phyloP scores from a whole-genome alignment of 345 rosid species.

The Acer yangbiense region DNA sequence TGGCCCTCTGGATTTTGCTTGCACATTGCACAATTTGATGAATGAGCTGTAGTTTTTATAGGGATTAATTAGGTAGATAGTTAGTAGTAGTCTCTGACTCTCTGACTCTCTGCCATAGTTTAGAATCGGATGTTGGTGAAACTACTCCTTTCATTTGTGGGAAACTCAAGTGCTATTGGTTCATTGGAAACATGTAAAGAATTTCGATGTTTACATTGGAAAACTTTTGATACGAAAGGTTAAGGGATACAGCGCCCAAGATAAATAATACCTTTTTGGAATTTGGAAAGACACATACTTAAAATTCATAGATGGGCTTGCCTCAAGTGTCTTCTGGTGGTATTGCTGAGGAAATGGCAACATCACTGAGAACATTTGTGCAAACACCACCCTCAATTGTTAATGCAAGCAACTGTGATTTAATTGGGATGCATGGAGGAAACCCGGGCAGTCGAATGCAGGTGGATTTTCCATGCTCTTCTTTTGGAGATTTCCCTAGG shows the following conservation, averaged over 20 bases:
- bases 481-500: slow-evolving; percentile 43
- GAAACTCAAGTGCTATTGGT: slow-evolving; percentile 14
- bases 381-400: slow-evolving; percentile 37
- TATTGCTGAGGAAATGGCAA: slow-evolving; percentile 39
- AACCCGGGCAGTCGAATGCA: slow-evolving; percentile 32
- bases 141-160: slow-evolving; percentile 12
- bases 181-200: not conserved
- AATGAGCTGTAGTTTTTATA: slow-evolving; percentile 29
- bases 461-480: slow-evolving; percentile 33
- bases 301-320: slow-evolving; percentile 52
- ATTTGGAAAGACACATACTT: slow-evolving; percentile 5
- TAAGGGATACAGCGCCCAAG: slow-evolving; percentile 4
- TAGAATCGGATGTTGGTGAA: slow-evolving; percentile 5
- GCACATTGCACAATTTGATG: not conserved
- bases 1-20: slow-evolving; percentile 21
- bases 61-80: slow-evolving; percentile 48
- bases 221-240: slow-evolving; percentile 7
- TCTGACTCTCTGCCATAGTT: not conserved
- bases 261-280: slow-evolving; percentile 5
- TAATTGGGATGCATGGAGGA: slow-evolving; percentile 42
- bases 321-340: slow-evolving; percentile 56
- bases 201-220: slow-evolving; percentile 10
- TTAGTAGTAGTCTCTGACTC: slow-evolving; percentile 20
- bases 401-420: slow-evolving; percentile 38
- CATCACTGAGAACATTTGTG: slow-evolving; percentile 36